These are phyloP conservation scores for Tremella mesenterica DNA, from an alignment of 768 basidiomycete species.

Conservation along the genomic window DNA sequence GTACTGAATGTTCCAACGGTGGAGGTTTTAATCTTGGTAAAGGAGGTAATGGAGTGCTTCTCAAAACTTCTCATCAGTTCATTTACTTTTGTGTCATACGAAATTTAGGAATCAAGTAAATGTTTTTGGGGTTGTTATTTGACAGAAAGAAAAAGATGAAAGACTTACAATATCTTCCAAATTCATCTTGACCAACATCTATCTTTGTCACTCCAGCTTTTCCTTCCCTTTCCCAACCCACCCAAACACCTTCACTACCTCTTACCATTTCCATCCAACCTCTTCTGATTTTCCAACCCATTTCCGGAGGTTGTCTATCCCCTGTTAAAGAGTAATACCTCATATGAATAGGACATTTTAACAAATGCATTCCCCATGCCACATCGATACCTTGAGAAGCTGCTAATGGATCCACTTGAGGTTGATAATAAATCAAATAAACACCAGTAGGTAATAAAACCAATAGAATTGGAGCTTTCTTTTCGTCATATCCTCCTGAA, in stretches of 20 bases:
- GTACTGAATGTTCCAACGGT: too few species aligned
- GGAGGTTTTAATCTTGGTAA: too few species aligned
- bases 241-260: slow-evolving; percentile 24
- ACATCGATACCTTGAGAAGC: neutral
- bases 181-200: slow-evolving; percentile 17
- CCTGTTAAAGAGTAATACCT: slow-evolving; percentile 8
- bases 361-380: slow-evolving; percentile 11
- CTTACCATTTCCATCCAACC: slow-evolving; percentile 25
- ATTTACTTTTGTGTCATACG: too few species aligned
- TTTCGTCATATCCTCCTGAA: slow-evolving; percentile 5
- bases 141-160: too few species aligned
- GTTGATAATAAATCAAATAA: slow-evolving; percentile 17
- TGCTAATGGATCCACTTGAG: too few species aligned
- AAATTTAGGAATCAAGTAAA: too few species aligned
- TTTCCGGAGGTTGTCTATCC: slow-evolving; percentile 7
- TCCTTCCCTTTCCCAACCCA: slow-evolving; percentile 16
- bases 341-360: slow-evolving; percentile 17
- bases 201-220: slow-evolving; percentile 14
- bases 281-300: slow-evolving; percentile 4
- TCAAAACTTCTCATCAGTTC: too few species aligned
- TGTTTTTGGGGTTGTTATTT: too few species aligned
- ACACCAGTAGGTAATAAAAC: slow-evolving; percentile 10
- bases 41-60: too few species aligned
- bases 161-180: slow-evolving; percentile 22
- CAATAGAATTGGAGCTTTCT: slow-evolving; percentile 18